Evolutionary conservation across 768 basidiomycete species (phyloP).

Genomic region (Russula sp.): DNA sequence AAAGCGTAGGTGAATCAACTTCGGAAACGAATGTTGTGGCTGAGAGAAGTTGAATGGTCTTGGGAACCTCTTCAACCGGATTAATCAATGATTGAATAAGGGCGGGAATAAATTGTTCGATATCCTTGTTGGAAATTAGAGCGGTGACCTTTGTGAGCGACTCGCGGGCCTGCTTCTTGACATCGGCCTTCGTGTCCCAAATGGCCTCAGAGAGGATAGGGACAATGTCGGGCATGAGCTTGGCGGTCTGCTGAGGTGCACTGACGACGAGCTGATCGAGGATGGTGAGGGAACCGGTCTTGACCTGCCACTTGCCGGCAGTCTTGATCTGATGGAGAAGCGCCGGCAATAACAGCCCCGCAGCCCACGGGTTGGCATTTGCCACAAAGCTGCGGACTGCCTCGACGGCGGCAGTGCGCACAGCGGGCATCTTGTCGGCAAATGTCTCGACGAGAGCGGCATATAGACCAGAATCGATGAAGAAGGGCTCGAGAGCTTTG

Average conservation of each 20-base stretch:
- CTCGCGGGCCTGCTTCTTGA: conserved; percentile 97
- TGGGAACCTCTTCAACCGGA: conserved; percentile 98
- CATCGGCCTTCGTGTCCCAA: conserved; percentile 98
- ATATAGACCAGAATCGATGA: conserved; percentile 85
- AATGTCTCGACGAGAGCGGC: conserved; percentile 84
- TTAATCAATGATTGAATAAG: conserved; percentile 97
- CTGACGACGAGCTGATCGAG: conserved; percentile 85
- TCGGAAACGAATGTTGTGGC: conserved; percentile 99
- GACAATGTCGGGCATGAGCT: conserved; percentile 91
- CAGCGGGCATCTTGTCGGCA: conserved; percentile 91
- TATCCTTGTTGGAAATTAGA: conserved; percentile 97
- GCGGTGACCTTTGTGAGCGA: conserved; percentile 93
- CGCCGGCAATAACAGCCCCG: conserved; percentile 75
- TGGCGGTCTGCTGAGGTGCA: conserved; percentile 79
- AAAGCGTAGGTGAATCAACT: conserved; percentile 95
- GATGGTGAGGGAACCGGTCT: conserved; percentile 78
- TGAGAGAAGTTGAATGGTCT: conserved; percentile 91
- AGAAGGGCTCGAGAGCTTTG: conserved; percentile 83
- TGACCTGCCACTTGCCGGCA: conserved; percentile 96
- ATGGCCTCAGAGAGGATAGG: conserved; percentile 93
- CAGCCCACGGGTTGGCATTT: conserved; percentile 86
- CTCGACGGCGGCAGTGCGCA: conserved; percentile 79
- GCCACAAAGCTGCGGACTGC: conserved; percentile 74
- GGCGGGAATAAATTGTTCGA: conserved; percentile 94
- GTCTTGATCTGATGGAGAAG: conserved; percentile 93